Conservation (phyloP, 805 yeast species). For the Torulaspora microellipsoides region DNA sequence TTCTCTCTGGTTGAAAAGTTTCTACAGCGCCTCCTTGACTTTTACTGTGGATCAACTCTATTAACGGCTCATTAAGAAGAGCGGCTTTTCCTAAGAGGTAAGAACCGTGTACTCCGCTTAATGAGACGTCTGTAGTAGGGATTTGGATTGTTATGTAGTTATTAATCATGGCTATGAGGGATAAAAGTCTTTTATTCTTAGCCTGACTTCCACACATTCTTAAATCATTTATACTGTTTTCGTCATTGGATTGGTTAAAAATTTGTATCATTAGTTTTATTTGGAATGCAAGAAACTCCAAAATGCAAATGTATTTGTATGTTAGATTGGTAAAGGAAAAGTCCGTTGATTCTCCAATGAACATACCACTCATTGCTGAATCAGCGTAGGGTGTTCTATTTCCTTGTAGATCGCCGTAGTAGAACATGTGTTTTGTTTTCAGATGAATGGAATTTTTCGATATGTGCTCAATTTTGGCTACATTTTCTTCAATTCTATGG, state of each 20-base stretch:
- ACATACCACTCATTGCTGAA: conserved; percentile 44
- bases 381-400: conserved; percentile 55
- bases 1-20: not conserved
- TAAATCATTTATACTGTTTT: conserved; percentile 31
- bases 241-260: conserved; percentile 13
- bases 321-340: conserved; percentile 34
- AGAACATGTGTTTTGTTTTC: conserved; percentile 37
- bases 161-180: conserved; percentile 30
- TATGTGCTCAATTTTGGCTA: conserved; percentile 13
- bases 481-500: conserved; percentile 20
- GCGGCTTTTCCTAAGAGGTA: conserved; percentile 20
- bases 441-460: conserved; percentile 23
- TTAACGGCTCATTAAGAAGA: not conserved
- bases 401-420: conserved; percentile 55
- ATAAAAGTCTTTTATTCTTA: conserved; percentile 40
- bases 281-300: conserved; percentile 53
- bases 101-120: conserved; percentile 26
- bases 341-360: conserved; percentile 45
- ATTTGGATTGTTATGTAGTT: conserved; percentile 8
- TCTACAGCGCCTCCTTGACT: not conserved
- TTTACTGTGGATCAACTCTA: conserved; percentile 5
- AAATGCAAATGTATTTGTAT: conserved; percentile 41
- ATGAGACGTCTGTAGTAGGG: conserved; percentile 12
- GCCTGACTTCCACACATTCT: conserved; percentile 54
- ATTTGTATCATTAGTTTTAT: conserved; percentile 39